These are phyloP conservation scores for Neoscytalidium dimidiatum DNA, from an alignment of 2,329 filamentous ascomycete genomes.

Conservation along the genomic window DNA sequence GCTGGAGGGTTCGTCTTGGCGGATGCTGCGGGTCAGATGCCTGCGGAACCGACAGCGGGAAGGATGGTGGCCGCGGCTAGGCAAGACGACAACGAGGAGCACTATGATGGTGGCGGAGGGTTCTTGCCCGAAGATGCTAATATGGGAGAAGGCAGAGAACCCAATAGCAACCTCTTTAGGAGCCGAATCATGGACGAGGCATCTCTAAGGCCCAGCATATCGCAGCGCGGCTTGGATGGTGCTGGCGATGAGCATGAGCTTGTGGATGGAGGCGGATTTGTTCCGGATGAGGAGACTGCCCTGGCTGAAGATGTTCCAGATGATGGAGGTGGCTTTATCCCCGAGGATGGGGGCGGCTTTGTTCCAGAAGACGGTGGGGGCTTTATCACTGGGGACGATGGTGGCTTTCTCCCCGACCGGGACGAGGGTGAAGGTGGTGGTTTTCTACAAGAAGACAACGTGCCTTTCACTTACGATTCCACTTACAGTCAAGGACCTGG, in stretches of 20 bases:
- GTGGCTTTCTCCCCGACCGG: slow-evolving; percentile 20
- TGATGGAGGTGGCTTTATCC: slow-evolving; percentile 26
- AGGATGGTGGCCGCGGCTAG: not conserved
- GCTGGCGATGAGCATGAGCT: not conserved
- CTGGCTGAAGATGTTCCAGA: slow-evolving; percentile 18
- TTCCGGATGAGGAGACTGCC: slow-evolving; percentile 23
- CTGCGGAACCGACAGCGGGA: slow-evolving; percentile 27
- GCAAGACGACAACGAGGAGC: not conserved
- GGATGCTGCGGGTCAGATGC: slow-evolving; percentile 52
- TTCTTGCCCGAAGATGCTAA: slow-evolving; percentile 28
- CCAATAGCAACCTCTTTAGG: not conserved
- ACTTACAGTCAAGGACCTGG: too few species aligned
- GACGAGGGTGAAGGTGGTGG: slow-evolving; percentile 29
- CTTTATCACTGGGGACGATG: slow-evolving; percentile 29
- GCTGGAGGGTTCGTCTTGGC: slow-evolving; percentile 48
- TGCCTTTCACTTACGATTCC: too few species aligned
- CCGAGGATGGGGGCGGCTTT: slow-evolving; percentile 23
- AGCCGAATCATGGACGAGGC: not conserved
- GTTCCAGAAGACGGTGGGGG: slow-evolving; percentile 33
- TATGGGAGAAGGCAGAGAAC: not conserved
- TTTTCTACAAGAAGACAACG: not conserved
- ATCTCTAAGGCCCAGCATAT: not conserved
- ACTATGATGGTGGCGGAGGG: slow-evolving; percentile 20
- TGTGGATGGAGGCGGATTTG: slow-evolving; percentile 23
- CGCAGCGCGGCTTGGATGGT: not conserved